phyloP scores from a whole-genome alignment of 805 yeast genomes.

The Myxozyma sirexii region DNA sequence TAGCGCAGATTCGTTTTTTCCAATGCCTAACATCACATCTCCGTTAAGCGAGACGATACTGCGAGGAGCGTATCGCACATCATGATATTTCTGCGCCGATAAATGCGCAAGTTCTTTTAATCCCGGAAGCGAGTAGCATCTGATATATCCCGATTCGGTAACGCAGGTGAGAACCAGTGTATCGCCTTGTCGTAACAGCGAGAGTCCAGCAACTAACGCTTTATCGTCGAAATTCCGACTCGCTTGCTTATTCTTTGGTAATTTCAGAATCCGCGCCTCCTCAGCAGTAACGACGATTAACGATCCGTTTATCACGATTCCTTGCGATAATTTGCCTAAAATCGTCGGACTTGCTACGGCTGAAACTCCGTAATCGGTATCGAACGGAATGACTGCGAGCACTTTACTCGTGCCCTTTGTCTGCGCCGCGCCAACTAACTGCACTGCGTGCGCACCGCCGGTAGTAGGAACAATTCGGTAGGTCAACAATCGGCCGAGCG shows the following conservation, averaged over 20 bases:
- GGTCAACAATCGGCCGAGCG: conserved; percentile 66
- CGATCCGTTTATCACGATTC: conserved; percentile 63
- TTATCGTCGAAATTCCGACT: conserved; percentile 61
- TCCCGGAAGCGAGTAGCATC: conserved; percentile 39
- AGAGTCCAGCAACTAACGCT: conserved; percentile 54
- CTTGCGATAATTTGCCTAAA: conserved; percentile 62
- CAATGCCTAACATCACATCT: conserved; percentile 53
- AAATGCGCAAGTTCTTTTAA: conserved; percentile 30
- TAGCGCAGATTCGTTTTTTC: conserved; percentile 57
- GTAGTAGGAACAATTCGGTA: conserved; percentile 62
- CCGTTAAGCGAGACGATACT: conserved; percentile 49
- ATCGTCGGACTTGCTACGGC: conserved; percentile 63
- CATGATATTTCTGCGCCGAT: conserved; percentile 31
- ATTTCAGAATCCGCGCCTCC: conserved; percentile 64
- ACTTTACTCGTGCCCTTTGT: conserved; percentile 53
- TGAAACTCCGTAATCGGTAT: conserved; percentile 61
- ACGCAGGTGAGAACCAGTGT: conserved; percentile 52
- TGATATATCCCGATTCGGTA: conserved; percentile 52
- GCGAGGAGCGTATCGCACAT: conserved; percentile 21
- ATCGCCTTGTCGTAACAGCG: conserved; percentile 50
- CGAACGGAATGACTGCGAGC: conserved; percentile 59
- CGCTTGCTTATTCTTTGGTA: conserved; percentile 63
- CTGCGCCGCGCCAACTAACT: conserved; percentile 52
- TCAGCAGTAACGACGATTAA: conserved; percentile 57
- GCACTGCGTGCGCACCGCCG: conserved; percentile 63